Evolutionary conservation across 2,329 filamentous ascomycete species (phyloP).

Genomic region (Verticillium klebahnii): DNA sequence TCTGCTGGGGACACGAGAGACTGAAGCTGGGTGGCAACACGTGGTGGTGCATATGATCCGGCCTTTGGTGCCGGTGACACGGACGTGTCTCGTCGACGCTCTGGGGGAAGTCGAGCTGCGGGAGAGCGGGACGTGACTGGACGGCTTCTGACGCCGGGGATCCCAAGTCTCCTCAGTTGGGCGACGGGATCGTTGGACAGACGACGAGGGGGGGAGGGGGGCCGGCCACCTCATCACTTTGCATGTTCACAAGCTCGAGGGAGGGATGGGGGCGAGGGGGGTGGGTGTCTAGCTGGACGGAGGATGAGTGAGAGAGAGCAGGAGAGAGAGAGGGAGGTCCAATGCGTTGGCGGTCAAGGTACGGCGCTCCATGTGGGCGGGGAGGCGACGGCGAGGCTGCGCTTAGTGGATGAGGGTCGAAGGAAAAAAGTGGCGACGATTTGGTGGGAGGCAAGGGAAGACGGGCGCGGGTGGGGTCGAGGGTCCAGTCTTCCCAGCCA

Average conservation of each 20-base stretch:
- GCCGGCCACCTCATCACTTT: background rate
- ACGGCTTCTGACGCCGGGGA: background rate
- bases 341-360: background rate
- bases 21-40: conserved; percentile 3
- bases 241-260: too few species aligned
- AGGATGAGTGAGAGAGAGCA: too few species aligned
- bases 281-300: too few species aligned
- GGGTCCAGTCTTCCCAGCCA: background rate
- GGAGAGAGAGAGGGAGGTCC: too few species aligned
- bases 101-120: background rate
- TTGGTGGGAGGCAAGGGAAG: background rate
- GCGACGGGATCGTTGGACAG: background rate
- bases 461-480: background rate
- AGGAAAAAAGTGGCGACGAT: background rate
- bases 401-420: background rate
- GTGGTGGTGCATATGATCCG: background rate
- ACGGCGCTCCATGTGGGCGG: background rate
- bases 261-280: too few species aligned
- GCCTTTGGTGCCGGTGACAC: background rate
- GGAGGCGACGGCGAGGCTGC: background rate
- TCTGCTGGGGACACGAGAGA: background rate
- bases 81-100: background rate
- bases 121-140: background rate
- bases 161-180: background rate
- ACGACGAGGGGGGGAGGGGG: background rate